Evolutionary conservation across 2,329 filamentous ascomycete species (phyloP).

Genomic region (Trichoderma atroviride): DNA sequence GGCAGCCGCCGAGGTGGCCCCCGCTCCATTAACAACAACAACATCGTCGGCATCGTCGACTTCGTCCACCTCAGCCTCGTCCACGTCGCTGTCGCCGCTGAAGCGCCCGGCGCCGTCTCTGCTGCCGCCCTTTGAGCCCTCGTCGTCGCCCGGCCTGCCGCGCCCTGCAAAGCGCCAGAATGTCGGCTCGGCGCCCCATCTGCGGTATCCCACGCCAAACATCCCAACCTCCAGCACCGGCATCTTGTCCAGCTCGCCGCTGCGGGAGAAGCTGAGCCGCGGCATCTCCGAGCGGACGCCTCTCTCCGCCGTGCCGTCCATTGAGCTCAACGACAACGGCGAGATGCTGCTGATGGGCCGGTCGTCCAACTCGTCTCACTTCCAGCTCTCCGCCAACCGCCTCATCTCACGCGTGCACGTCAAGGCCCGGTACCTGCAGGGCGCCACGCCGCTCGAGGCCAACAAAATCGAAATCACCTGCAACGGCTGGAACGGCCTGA

Average conservation of each 20-base stretch:
- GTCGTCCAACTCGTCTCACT: slow-evolving; percentile 93
- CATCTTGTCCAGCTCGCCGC: slow-evolving; percentile 85
- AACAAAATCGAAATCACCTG: slow-evolving; percentile 87
- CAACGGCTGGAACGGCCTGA: slow-evolving; percentile 93
- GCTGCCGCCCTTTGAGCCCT: slow-evolving; percentile 78
- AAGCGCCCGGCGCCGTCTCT: slow-evolving; percentile 69
- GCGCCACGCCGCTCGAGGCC: slow-evolving; percentile 66
- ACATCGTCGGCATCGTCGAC: not conserved
- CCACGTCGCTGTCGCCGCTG: slow-evolving; percentile 37
- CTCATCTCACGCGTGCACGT: slow-evolving; percentile 93
- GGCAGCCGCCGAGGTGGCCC: slow-evolving; percentile 39
- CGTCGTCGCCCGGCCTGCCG: slow-evolving; percentile 75
- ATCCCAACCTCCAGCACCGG: slow-evolving; percentile 92
- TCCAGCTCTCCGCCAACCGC: slow-evolving; percentile 88
- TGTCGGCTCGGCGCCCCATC: slow-evolving; percentile 48
- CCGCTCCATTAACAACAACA: slow-evolving; percentile 29
- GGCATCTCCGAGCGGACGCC: slow-evolving; percentile 77
- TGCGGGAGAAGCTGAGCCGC: slow-evolving; percentile 57
- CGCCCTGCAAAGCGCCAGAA: slow-evolving; percentile 70
- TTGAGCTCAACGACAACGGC: slow-evolving; percentile 80
- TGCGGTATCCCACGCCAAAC: slow-evolving; percentile 82
- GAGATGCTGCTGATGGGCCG: slow-evolving; percentile 85
- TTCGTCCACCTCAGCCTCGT: not conserved
- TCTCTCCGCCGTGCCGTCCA: slow-evolving; percentile 77
- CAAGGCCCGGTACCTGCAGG: slow-evolving; percentile 78